Percentiles rank a stretch among this genome's conserved stretches.
These are phyloP conservation scores for Lepidium aucheri DNA, from an alignment of 345 rosid species.

Conservation along the genomic window DNA sequence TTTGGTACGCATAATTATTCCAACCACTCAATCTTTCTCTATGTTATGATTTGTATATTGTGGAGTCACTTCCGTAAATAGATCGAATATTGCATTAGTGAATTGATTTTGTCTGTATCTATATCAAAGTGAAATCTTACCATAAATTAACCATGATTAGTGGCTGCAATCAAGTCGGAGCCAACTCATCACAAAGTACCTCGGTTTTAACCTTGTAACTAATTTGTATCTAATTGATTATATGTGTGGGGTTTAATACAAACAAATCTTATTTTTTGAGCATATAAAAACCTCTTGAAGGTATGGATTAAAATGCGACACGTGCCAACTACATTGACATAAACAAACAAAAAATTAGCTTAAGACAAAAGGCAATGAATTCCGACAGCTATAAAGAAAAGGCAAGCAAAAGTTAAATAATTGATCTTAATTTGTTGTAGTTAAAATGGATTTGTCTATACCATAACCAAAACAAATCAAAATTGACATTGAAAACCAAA, in stretches of 20 bases:
- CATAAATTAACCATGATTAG: slow-evolving; percentile 4
- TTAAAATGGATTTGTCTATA: no score
- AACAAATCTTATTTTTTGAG: neutral
- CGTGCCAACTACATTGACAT: neutral
- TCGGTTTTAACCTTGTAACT: neutral
- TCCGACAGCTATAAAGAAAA: neutral
- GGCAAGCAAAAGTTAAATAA: neutral
- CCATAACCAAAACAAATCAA: no score
- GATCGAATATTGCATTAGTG: slow-evolving; percentile 1
- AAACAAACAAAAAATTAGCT: neutral
- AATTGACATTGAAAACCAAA: no score
- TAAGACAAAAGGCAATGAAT: neutral
- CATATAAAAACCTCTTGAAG: neutral
- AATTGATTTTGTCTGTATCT: neutral
- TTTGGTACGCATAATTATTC: slow-evolving; percentile 7
- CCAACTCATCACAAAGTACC: slow-evolving; percentile 10
- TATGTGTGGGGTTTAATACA: neutral
- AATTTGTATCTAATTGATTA: neutral
- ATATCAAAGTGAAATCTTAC: neutral
- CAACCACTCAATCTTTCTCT: slow-evolving; percentile 1
- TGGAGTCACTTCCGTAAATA: neutral
- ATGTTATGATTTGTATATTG: neutral
- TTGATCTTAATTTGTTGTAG: no score
- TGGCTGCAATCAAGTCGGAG: slow-evolving; percentile 8
- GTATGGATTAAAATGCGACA: neutral